Evolutionary conservation across 176 grass and related monocot species (phyloP).

Genomic region (Miscanthus lutarioriparius): DNA sequence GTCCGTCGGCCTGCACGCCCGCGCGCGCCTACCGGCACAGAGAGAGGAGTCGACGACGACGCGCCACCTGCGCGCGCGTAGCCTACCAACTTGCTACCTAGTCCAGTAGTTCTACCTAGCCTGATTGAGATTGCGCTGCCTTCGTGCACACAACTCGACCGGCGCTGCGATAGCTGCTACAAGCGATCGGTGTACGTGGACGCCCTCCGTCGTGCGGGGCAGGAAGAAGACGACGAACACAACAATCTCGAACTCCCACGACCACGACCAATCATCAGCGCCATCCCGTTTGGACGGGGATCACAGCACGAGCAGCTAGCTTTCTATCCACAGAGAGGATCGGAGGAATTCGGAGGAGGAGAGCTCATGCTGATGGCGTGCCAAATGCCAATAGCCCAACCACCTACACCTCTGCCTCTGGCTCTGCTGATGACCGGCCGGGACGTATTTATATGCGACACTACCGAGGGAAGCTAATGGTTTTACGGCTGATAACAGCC

Average conservation of each 20-base stretch:
- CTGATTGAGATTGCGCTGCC: background rate
- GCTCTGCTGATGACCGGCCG: background rate
- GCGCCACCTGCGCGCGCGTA: slow-evolving; percentile 8
- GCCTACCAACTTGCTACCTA: background rate
- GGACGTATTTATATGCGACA: background rate
- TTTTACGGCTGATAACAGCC: too few species aligned
- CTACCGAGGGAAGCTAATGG: background rate
- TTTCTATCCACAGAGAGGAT: background rate
- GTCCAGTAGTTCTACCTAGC: background rate
- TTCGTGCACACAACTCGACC: background rate
- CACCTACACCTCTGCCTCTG: background rate
- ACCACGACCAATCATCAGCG: background rate
- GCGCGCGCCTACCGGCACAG: background rate
- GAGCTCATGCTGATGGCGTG: slow-evolving; percentile 26
- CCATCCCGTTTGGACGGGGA: background rate
- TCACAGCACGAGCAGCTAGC: background rate
- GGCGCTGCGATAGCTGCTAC: background rate
- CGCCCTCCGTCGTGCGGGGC: slow-evolving; percentile 30
- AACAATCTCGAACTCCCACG: slow-evolving; percentile 7
- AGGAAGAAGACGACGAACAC: slow-evolving; percentile 14
- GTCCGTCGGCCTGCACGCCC: background rate
- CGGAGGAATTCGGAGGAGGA: background rate
- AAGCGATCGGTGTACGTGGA: slow-evolving; percentile 11
- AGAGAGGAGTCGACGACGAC: background rate
- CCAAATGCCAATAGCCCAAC: slow-evolving; percentile 38